Percentiles rank a stretch among this genome's conserved stretches.
These are phyloP conservation scores for Cyclotella choctawhatcheeana DNA, from an alignment of 108 stramenopile species.

Conservation along the genomic window DNA sequence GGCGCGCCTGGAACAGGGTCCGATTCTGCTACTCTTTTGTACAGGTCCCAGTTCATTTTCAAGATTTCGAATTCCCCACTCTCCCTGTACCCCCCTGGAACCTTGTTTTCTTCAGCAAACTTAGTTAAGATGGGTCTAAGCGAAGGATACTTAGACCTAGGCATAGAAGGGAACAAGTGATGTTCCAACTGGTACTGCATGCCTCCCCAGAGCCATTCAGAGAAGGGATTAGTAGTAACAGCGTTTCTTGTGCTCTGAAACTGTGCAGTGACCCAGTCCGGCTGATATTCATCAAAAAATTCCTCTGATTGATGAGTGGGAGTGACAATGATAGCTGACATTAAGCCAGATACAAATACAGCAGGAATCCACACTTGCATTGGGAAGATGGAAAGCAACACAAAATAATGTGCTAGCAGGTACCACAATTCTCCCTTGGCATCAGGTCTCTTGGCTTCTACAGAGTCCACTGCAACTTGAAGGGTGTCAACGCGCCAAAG, in stretches of 20 bases:
- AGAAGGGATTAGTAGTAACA: conserved; percentile 83
- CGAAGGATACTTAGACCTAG: conserved; percentile 79
- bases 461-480: conserved; percentile 73
- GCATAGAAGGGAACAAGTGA: conserved; percentile 96
- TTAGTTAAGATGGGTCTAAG: conserved; percentile 77
- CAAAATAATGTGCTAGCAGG: conserved; percentile 79
- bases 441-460: conserved; percentile 69
- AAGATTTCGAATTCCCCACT: conserved; percentile 85
- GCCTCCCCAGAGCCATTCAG: conserved; percentile 94
- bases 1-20: conserved; percentile 82
- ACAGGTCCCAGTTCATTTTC: conserved; percentile 86
- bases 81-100: conserved; percentile 88
- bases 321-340: conserved; percentile 93
- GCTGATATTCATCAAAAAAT: conserved; percentile 83
- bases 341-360: conserved; percentile 84
- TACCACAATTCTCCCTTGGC: conserved; percentile 78
- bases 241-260: conserved; percentile 92
- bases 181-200: conserved; percentile 98
- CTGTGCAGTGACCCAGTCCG: conserved; percentile 92
- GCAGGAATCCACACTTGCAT: conserved; percentile 81
- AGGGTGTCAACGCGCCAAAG: conserved; percentile 91
- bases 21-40: conserved; percentile 73
- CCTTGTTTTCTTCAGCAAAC: conserved; percentile 91
- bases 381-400: conserved; percentile 78
- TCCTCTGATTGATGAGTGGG: conserved; percentile 94